Percentiles rank a stretch among this genome's conserved stretches.
phyloP scores from a whole-genome alignment of 164 flowering plant species.

The Macadamia integrifolia region DNA sequence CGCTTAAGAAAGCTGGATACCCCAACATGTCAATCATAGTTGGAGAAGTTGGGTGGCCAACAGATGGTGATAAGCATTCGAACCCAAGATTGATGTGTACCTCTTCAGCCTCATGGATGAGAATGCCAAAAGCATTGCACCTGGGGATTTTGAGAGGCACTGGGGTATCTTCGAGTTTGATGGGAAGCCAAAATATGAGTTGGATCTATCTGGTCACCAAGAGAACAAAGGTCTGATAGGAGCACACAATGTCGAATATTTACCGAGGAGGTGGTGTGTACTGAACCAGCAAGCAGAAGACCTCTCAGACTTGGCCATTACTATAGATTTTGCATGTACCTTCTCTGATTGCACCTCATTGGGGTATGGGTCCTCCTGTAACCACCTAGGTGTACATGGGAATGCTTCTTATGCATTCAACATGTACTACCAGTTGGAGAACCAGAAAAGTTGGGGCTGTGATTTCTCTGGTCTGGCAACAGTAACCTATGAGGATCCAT shows the following conservation, averaged over 20 bases:
- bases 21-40: slow-evolving; percentile 58
- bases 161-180: slow-evolving; percentile 94
- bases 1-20: slow-evolving; percentile 60
- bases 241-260: slow-evolving; percentile 54
- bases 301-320: slow-evolving; percentile 27
- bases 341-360: slow-evolving; percentile 71
- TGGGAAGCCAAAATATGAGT: slow-evolving; percentile 77
- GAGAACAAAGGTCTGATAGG: slow-evolving; percentile 35
- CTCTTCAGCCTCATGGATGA: slow-evolving; percentile 86
- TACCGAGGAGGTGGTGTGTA: slow-evolving; percentile 59
- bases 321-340: slow-evolving; percentile 58
- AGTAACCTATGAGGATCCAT: slow-evolving; percentile 50
- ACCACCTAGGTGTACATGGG: slow-evolving; percentile 34
- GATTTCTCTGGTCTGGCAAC: slow-evolving; percentile 56
- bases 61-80: slow-evolving; percentile 74
- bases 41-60: slow-evolving; percentile 99
- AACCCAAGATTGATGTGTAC: slow-evolving; percentile 48
- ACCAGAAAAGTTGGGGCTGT: slow-evolving; percentile 47
- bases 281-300: slow-evolving; percentile 30
- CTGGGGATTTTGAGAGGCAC: slow-evolving; percentile 87
- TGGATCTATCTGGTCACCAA: slow-evolving; percentile 46
- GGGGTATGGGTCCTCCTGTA: slow-evolving; percentile 69
- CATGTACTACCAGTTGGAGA: slow-evolving; percentile 61
- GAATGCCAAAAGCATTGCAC: slow-evolving; percentile 62
- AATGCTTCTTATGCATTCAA: slow-evolving; percentile 87